phyloP scores from a whole-genome alignment of 2,329 filamentous ascomycete species.

The Monosporascus sp. region DNA sequence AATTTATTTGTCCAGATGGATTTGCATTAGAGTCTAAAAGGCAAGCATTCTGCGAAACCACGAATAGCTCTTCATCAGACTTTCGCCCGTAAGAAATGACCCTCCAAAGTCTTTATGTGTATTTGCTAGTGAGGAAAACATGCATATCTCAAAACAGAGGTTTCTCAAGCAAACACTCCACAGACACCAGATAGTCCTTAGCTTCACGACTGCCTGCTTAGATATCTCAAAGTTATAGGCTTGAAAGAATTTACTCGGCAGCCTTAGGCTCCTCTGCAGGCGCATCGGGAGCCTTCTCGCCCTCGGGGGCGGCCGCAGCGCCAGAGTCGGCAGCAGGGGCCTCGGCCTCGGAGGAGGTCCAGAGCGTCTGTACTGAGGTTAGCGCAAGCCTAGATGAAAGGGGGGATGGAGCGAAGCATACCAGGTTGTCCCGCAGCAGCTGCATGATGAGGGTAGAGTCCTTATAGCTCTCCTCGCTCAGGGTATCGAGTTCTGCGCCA shows the following conservation, averaged over 20 bases:
- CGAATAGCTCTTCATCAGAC: slow-evolving; percentile 42
- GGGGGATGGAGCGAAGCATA: slow-evolving; percentile 37
- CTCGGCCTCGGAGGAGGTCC: slow-evolving; percentile 98
- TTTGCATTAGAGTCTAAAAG: slow-evolving; percentile 52
- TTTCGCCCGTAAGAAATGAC: slow-evolving; percentile 25
- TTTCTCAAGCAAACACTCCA: slow-evolving; percentile 56
- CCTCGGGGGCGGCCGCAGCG: slow-evolving; percentile 47
- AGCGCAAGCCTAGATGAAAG: slow-evolving; percentile 17
- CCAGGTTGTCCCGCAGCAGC: slow-evolving; percentile 93
- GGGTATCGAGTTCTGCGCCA: slow-evolving; percentile 77
- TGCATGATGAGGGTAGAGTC: slow-evolving; percentile 99
- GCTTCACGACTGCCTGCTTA: slow-evolving; percentile 39
- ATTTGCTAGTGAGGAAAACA: slow-evolving; percentile 48
- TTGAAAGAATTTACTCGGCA: slow-evolving; percentile 47
- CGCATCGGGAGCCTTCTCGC: slow-evolving; percentile 52
- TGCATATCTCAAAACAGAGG: slow-evolving; percentile 38
- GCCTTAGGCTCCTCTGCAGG: slow-evolving; percentile 64
- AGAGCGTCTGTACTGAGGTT: slow-evolving; percentile 69
- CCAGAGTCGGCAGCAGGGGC: slow-evolving; percentile 49
- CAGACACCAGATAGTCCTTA: slow-evolving; percentile 55
- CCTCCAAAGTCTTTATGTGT: slow-evolving; percentile 33
- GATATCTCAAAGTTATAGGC: slow-evolving; percentile 34
- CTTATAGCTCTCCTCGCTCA: slow-evolving; percentile 99
- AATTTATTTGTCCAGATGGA: slow-evolving; percentile 53
- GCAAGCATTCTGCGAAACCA: slow-evolving; percentile 41